Conservation (phyloP, 2,329 filamentous ascomycete genomes). For the Cercospora nicotianae region DNA sequence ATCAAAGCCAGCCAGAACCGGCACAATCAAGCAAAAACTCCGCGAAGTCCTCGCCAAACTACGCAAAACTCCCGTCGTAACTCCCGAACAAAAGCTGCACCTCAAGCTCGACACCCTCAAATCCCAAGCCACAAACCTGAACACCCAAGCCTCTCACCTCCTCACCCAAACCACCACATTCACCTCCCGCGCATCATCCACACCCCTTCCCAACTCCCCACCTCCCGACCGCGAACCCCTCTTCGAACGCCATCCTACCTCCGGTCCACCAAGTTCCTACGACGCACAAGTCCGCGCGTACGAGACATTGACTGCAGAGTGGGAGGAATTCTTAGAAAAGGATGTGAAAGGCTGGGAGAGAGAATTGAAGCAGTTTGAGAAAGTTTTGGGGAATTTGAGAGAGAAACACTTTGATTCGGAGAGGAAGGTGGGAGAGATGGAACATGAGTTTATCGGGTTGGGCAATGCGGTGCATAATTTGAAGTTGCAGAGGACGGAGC, state of each 20-base stretch:
- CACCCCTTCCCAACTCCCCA: conserved; percentile 12
- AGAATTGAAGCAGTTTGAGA: conserved; percentile 14
- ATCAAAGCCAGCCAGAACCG: not conserved
- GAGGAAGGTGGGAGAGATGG: conserved; percentile 8
- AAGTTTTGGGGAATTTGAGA: conserved; percentile 7
- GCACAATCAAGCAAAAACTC: conserved; percentile 4
- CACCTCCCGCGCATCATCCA: conserved; percentile 9
- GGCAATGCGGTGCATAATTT: conserved; percentile 21
- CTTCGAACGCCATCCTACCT: conserved; percentile 12
- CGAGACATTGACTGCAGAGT: conserved; percentile 9
- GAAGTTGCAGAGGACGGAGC: conserved; percentile 10
- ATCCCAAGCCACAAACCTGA: conserved; percentile 13
- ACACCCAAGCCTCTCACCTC: conserved; percentile 4
- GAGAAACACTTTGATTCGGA: conserved; percentile 14
- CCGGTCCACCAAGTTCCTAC: conserved; percentile 14
- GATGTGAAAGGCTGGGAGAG: conserved; percentile 14
- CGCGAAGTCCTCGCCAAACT: conserved; percentile 9
- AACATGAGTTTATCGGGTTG: conserved; percentile 20
- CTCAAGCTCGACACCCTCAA: conserved; percentile 16
- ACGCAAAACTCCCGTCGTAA: conserved; percentile 11
- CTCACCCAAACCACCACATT: conserved; percentile 7
- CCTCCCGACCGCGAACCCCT: conserved; percentile 15
- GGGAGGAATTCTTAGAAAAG: conserved; percentile 11
- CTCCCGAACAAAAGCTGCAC: conserved; percentile 14
- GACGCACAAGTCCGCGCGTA: conserved; percentile 17